A percentile compares a stretch with the other conserved stretches of the same genome.
phyloP scores from a whole-genome alignment of 305 asterid genomes.

The Fraxinus latifolia region DNA sequence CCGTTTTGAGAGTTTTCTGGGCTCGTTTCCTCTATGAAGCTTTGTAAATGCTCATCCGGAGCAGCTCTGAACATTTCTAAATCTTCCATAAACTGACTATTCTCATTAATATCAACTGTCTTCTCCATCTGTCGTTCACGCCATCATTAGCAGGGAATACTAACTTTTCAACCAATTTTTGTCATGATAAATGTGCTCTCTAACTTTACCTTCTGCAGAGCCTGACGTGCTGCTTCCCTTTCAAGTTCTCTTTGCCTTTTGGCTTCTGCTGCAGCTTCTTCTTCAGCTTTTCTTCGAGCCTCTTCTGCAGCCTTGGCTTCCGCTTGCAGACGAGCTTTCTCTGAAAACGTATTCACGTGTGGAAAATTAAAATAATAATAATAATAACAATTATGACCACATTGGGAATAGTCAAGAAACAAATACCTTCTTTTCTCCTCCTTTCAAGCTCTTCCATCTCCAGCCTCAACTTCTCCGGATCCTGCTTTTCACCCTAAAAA shows the following conservation, averaged over 20 bases:
- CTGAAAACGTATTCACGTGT: constrained; percentile 30
- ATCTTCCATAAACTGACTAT: constrained; percentile 63
- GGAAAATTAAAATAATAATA: neutral
- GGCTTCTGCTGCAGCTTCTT: constrained; percentile 64
- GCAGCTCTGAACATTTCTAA: constrained; percentile 62
- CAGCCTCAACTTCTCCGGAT: constrained; percentile 58
- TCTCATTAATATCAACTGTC: constrained; percentile 73
- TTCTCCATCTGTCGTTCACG: constrained; percentile 61
- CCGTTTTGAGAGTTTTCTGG: constrained; percentile 50
- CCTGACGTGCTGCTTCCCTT: constrained; percentile 86
- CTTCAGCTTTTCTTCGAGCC: constrained; percentile 62
- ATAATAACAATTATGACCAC: neutral
- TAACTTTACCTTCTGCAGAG: constrained; percentile 59
- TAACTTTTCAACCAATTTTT: neutral
- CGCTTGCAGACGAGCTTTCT: constrained; percentile 73
- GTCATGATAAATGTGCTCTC: constrained; percentile 1
- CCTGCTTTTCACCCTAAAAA: constrained; percentile 55
- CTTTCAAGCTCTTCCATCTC: constrained; percentile 73
- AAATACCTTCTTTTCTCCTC: constrained; percentile 66
- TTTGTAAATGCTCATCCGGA: constrained; percentile 48
- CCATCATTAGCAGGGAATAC: constrained; percentile 5
- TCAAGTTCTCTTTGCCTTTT: constrained; percentile 61
- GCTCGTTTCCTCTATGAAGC: constrained; percentile 54
- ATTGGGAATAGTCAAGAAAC: neutral
- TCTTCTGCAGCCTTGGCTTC: constrained; percentile 81